These are phyloP conservation scores for Mucor plumbeus DNA, from an alignment of 371 early-diverging fungal species.

Conservation along the genomic window DNA sequence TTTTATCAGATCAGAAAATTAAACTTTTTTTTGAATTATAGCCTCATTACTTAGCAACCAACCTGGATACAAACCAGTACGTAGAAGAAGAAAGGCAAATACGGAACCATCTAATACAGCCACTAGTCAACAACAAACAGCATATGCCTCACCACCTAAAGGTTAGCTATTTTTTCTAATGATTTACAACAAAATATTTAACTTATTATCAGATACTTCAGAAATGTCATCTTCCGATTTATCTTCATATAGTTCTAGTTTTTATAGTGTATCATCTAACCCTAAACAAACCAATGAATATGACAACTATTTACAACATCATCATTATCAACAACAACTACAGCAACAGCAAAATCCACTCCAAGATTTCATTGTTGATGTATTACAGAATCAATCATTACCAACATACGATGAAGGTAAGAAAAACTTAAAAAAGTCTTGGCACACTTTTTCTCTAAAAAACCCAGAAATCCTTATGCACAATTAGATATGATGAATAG, in stretches of 20 bases:
- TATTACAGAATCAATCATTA: conserved; percentile 43
- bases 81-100: conserved; percentile 36
- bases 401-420: conserved; percentile 59
- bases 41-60: conserved; percentile 46
- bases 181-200: background rate
- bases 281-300: background rate
- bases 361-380: conserved; percentile 51
- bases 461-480: conserved; percentile 19
- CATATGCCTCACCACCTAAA: conserved; percentile 6
- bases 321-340: too few species aligned
- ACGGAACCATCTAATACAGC: background rate
- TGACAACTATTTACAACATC: background rate
- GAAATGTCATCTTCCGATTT: conserved; percentile 17
- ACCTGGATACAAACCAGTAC: conserved; percentile 41
- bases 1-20: background rate
- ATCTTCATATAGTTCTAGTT: conserved; percentile 25
- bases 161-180: background rate
- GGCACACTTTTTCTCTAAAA: background rate
- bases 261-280: conserved; percentile 8
- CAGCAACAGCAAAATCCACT: conserved; percentile 32
- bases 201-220: background rate
- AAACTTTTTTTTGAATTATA: conserved; percentile 12
- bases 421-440: conserved; percentile 7
- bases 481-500: conserved; percentile 55
- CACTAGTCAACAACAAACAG: background rate